Percentiles rank a stretch among this genome's conserved stretches.
Evolutionary conservation across 2,329 filamentous ascomycete species (phyloP).

Genomic region (Fusarium phyllophilum): DNA sequence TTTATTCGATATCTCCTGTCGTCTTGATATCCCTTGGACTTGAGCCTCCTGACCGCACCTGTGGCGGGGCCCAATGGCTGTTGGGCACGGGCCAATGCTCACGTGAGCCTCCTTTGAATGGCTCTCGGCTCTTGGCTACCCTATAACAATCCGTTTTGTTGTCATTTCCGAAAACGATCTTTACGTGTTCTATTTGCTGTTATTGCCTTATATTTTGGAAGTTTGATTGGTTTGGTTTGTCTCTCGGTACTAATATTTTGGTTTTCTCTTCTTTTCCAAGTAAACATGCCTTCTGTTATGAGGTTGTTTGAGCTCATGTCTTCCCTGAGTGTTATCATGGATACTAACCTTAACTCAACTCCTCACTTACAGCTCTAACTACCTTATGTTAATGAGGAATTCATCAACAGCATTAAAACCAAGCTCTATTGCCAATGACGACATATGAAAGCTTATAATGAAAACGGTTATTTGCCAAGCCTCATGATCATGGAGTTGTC

Average conservation of each 20-base stretch:
- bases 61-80: conserved; percentile 35
- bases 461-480: background rate
- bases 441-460: background rate
- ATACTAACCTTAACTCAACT: too few species aligned
- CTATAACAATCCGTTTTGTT: background rate
- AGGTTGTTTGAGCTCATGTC: background rate
- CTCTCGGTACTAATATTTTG: rapidly evolving
- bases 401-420: background rate
- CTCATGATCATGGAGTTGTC: background rate
- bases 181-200: background rate
- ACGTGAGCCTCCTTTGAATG: conserved; percentile 27
- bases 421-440: background rate
- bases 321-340: background rate
- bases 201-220: too few species aligned
- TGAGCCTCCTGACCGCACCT: conserved; percentile 39
- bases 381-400: background rate
- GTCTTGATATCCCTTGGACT: conserved; percentile 23
- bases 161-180: background rate
- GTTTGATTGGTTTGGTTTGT: background rate
- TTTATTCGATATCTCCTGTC: conserved; percentile 25
- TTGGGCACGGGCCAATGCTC: conserved; percentile 33
- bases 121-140: background rate
- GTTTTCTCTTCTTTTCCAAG: rapidly evolving
- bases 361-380: too few species aligned
- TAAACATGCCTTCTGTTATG: rapidly evolving